Base-by-base conservation (phyloP, 768 basidiomycete species). In the Lepiota brunneoincarnata region DNA sequence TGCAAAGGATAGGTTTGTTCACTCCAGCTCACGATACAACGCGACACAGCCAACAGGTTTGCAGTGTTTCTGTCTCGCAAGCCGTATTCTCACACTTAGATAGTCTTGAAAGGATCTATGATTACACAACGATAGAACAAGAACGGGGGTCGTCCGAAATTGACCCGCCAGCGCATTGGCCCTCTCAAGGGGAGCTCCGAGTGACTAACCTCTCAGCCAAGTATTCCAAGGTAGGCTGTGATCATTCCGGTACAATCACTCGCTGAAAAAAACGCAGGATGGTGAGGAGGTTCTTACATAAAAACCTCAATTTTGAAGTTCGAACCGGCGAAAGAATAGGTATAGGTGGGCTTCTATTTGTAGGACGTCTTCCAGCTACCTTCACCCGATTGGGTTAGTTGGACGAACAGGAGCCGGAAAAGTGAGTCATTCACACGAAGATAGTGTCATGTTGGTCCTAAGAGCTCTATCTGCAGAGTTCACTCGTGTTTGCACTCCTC, bases 41-140 rank as follows among this genome's bases (percentile, higher is more conserved):
- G 31, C 7, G 31, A 31, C 31, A 18, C 17, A 52, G 63, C 56
- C 7, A 68, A 68, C 46, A 68, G 65, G 67, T 64, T 59, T 17
- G 59, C 31, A 21, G 11, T n/a, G 17, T 23, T 12, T 17, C 45
- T n/a, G 5, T 48, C 4, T 28, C 24, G 37, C 35, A 5, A 20
- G 39, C 26, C 3, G 26, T 34, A 36, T 28, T 26, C 18, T 44
- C 4, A 49, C 4, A 37, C 6, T 44, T 10, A 11, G 9, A 44
- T 28, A 76, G 77, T 58, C 62, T 76, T 24, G 91, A 94, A 63
- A 86, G 92, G 55, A 84, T 93, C 1, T 79, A 87, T 51, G 86
- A 66, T 1, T 87, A 82, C 61, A 63, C 85, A n/a, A 61, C 71
- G 31, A 82, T 84, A 51, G 83, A 85, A 35, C 80, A 82, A 47